phyloP scores from a whole-genome alignment of 305 asterid species.

The Solanum hybrid region DNA sequence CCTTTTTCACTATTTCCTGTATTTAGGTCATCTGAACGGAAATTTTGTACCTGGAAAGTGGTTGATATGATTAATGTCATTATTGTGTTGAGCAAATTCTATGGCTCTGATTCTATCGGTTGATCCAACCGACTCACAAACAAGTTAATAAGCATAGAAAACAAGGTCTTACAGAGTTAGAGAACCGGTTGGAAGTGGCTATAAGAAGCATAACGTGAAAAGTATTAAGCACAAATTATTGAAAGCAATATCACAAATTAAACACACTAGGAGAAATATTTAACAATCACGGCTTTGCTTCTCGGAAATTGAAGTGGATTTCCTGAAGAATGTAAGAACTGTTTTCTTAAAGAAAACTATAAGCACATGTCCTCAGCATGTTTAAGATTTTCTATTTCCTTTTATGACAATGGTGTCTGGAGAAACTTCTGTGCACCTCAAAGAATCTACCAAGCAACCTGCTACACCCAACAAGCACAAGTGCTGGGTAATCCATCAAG shows the following conservation, averaged over 20 bases:
- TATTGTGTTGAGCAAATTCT: neutral
- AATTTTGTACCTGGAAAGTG: constrained; percentile 48
- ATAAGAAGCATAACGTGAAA: neutral
- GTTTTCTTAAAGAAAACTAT: neutral
- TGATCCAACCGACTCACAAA: neutral
- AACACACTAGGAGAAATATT: neutral
- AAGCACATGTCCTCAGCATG: neutral
- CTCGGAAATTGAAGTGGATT: neutral
- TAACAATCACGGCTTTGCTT: neutral
- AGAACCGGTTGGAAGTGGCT: neutral
- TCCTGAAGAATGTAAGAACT: neutral
- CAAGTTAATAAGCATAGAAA: neutral
- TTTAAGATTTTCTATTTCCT: neutral
- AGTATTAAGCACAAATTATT: neutral
- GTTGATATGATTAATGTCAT: constrained; percentile 4
- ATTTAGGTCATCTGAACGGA: constrained; percentile 49
- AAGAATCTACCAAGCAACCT: neutral
- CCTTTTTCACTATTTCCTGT: constrained; percentile 37
- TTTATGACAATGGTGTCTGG: neutral
- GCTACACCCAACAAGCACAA: neutral
- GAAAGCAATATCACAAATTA: neutral
- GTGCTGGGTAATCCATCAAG: neutral
- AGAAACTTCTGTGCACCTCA: neutral
- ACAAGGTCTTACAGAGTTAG: neutral
- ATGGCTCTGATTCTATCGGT: neutral